Base-by-base conservation (phyloP, 2,329 filamentous ascomycete genomes). In the Aquanectria penicillioides region DNA sequence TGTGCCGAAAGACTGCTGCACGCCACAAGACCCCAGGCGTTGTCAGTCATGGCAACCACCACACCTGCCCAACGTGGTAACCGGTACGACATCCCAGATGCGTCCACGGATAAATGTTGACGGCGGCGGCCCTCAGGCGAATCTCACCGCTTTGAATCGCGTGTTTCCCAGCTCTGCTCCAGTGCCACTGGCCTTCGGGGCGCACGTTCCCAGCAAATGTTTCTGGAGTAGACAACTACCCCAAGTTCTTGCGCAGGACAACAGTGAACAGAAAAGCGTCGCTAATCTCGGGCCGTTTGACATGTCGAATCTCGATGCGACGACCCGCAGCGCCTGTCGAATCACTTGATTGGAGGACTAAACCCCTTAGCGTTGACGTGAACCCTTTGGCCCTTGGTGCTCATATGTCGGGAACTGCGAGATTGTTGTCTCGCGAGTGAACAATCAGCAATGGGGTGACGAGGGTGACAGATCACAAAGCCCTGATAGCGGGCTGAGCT, bases 231-330 rank as follows among this genome's bases (percentile, higher is more conserved):
- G 17, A 26, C 13, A 22, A 12, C 15, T 36, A 22, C 33, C 28
- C 28, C 33, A 17, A 47, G 26, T 38, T 20, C 18, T 38, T 28
- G 17, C 41, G 17, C 33, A n/a, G 40, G 26, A 15, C 26, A 28
- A 18, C 22, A 37, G 23, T 18, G 41, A 38, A 15, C 40, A 22
- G 37, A 44, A 25, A 31, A n/a, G 17, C 25, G 34, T 58, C 55
- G 55, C 55, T 44, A 58, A 57, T 58, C 55, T 58, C 40, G 41
- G 55, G 22, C 17, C 40, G 38, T 34, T 41, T 41, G 31, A 25
- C 55, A 49, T 36, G 15, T 18, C 20, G 22, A 28, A 40, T 48
- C 41, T 46, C 41, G 34, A 48, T 47, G 43, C 47, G 22, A 41
- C 41, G 41, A 33, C 48, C 55, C 44, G 48, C 47, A 52, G 40